Percentiles rank a stretch among this genome's conserved stretches.
Conservation (phyloP, 1,284 basidiomycete genomes). For the Rhodotorula sp. region DNA sequence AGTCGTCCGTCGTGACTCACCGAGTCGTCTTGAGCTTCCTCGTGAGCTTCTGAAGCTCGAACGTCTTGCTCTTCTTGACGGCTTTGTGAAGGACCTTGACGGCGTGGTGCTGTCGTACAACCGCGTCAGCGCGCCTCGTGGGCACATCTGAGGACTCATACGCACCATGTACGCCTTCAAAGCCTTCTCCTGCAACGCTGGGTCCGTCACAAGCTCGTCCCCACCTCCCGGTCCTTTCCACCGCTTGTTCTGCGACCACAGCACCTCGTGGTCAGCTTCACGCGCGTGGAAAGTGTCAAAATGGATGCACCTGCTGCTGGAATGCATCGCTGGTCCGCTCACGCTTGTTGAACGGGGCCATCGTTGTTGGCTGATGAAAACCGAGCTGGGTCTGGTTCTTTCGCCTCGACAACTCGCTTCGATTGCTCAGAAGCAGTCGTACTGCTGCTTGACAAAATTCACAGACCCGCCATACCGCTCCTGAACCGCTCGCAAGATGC, state of each 20-base stretch:
- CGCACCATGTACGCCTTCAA: conserved; percentile 17
- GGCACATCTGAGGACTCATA: no score
- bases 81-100: conserved; percentile 66
- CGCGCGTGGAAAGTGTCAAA: no score
- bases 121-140: fast-evolving
- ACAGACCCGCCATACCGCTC: no score
- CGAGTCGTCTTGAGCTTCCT: conserved; percentile 74
- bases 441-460: no score
- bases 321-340: neutral
- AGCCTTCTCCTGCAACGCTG: neutral
- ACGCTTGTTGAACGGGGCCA: neutral
- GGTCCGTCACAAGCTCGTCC: neutral
- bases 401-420: no score
- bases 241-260: conserved; percentile 7
- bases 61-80: conserved; percentile 75
- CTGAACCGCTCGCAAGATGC: no score
- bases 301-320: neutral
- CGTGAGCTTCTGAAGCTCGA: conserved; percentile 77
- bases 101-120: conserved; percentile 61
- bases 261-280: neutral
- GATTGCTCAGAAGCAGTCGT: no score
- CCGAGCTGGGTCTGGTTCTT: no score
- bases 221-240: neutral
- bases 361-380: no score
- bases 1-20: conserved; percentile 51